A percentile compares a stretch with the other conserved stretches of the same genome.
Conservation (phyloP, 129 eudicot species). For the Artemisia argyi region DNA sequence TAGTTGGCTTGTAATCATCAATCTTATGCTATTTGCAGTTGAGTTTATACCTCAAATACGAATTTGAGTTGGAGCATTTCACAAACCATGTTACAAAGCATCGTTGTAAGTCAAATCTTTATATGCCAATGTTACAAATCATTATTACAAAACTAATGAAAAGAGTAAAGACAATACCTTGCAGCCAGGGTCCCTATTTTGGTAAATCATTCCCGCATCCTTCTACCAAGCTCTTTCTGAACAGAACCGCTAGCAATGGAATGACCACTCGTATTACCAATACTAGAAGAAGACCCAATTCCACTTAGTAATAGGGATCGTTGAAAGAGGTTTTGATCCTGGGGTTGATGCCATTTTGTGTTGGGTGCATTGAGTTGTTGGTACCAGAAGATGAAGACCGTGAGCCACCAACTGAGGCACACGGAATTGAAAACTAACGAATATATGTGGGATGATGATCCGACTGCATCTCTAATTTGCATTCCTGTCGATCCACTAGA, state of each 20-base stretch:
- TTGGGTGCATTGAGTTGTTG: too few species aligned
- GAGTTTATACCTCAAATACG: conserved; percentile 57
- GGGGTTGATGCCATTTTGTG: too few species aligned
- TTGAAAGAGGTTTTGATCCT: conserved; percentile 29
- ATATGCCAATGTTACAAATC: too few species aligned
- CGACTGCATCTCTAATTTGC: too few species aligned
- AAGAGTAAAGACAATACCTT: conserved; percentile 58
- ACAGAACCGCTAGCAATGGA: conserved; percentile 34
- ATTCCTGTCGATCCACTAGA: too few species aligned
- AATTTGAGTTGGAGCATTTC: conserved; percentile 2
- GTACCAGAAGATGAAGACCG: too few species aligned
- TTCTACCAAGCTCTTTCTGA: conserved; percentile 43
- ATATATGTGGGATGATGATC: too few species aligned
- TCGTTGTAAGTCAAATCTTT: not conserved
- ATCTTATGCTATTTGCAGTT: conserved; percentile 50
- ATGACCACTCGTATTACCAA: conserved; percentile 40
- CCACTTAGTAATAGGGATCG: conserved; percentile 52
- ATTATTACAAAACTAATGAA: not conserved
- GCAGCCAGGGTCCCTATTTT: conserved; percentile 51
- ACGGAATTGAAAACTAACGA: too few species aligned
- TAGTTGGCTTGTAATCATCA: conserved; percentile 39
- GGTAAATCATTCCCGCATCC: conserved; percentile 51
- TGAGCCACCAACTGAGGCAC: too few species aligned
- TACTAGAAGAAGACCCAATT: too few species aligned
- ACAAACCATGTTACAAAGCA: conserved; percentile 6